phyloP scores from a whole-genome alignment of 768 basidiomycete species.

The Podaxis rugospora region DNA sequence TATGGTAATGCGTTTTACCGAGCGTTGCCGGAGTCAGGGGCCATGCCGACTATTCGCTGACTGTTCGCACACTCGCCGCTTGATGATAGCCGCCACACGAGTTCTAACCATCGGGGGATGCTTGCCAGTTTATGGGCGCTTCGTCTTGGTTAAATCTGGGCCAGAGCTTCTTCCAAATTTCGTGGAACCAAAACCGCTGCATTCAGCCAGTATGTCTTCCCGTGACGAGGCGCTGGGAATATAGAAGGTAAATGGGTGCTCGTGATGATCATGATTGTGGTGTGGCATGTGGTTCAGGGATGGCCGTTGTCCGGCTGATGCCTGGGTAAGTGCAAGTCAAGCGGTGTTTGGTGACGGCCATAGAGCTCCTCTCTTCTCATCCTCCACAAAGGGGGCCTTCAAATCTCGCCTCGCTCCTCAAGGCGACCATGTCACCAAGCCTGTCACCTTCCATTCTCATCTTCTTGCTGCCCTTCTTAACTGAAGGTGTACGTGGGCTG shows the following conservation, averaged over 20 bases:
- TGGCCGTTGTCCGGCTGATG: constrained; percentile 4
- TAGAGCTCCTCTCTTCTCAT: not conserved
- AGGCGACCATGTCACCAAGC: not conserved
- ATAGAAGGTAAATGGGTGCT: not conserved
- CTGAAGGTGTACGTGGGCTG: constrained; percentile 22
- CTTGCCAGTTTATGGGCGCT: no score
- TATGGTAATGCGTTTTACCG: no score
- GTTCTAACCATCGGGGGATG: no score
- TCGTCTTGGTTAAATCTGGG: no score
- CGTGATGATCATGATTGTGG: constrained; percentile 1
- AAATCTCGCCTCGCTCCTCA: not conserved
- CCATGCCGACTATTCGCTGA: no score
- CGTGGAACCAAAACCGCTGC: not conserved
- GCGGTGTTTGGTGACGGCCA: not conserved
- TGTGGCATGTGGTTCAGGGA: constrained; percentile 8
- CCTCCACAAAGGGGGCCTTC: not conserved
- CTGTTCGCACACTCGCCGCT: no score
- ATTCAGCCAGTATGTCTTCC: not conserved
- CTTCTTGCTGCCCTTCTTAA: constrained; percentile 2
- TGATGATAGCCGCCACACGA: no score
- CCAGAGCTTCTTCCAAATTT: not conserved
- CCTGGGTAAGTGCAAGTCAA: not conserved
- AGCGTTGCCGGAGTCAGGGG: no score
- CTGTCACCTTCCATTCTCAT: not conserved
- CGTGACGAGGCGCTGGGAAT: not conserved